Evolutionary conservation across 257 asterid genomes (phyloP), one percentile per base, ranked within the genome.

Genomic region (Solanum rostratum): DNA sequence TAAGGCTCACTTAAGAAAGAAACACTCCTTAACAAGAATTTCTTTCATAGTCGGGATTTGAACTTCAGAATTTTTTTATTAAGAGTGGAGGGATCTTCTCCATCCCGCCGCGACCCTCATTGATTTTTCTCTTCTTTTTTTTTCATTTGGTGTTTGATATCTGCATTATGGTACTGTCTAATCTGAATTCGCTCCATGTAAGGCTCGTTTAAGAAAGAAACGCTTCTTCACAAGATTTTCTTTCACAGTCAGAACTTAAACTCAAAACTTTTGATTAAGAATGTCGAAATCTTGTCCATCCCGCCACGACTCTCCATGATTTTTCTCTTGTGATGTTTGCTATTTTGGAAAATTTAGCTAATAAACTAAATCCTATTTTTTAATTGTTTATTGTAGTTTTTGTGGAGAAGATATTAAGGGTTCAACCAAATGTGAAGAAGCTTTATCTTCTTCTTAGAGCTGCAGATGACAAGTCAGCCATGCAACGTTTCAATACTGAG

Each of bases 361-460:
- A 10, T 65, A 33, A 33, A 33, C 39, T n/a, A 29, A 1, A 15
- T 29, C 15, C 39, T 6, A 65, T 29, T 65, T 29, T 65, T 27
- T 45, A 49, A 62, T 13, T 11, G 24, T 63, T 24, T 63, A n/a
- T 27, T 59, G 92, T 93, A 96, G 99, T 96, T 89, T 93, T 91
- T 27, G 85, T 91, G 13, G 99, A 96, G 95, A 94, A 94, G 90
- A 89, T 96, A 63, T 84, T 96, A 5, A 90, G 99, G 74, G 93
- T 90, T 60, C 97, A 93, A 46, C 99, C 99, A 57, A 91, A 96
- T 88, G 97, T 92, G 85, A 94, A 92, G 92, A 92, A 90, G 87
- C 90, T 96, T 13, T 94, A 93, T 86, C 94, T 96, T 83, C 97
- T 96, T 14, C n/a, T 96, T 81, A 94, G 98, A 87, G 98, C 98